Percentiles rank a stretch among this genome's conserved stretches.
These are phyloP conservation scores for Cenococcum geophilum DNA, from an alignment of 495 filamentous ascomycete genomes.

Conservation along the genomic window DNA sequence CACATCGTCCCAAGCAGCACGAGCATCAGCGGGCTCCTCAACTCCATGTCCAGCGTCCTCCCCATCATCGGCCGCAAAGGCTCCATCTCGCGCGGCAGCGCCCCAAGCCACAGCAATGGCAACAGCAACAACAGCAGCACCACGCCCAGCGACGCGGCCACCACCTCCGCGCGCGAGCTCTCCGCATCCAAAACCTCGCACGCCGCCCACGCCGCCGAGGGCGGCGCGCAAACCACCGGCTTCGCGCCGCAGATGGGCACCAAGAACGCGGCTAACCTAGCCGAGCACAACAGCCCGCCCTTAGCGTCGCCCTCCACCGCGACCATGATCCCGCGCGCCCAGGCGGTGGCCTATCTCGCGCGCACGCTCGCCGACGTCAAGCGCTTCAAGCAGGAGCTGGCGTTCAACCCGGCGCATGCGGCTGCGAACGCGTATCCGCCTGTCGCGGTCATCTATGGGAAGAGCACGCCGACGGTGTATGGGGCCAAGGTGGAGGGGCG, in stretches of 20 bases:
- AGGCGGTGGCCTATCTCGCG: slow-evolving; percentile 64
- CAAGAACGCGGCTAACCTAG: slow-evolving; percentile 30
- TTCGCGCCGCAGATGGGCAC: slow-evolving; percentile 27
- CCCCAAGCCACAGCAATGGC: too few relatives aligned
- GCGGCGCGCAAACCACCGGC: slow-evolving; percentile 2
- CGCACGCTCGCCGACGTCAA: slow-evolving; percentile 68
- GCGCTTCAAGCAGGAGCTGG: slow-evolving; percentile 67
- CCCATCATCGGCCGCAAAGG: slow-evolving; percentile 28
- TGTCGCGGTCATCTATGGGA: slow-evolving; percentile 78
- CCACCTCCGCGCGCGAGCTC: not conserved
- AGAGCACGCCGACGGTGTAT: slow-evolving; percentile 76
- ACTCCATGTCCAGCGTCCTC: slow-evolving; percentile 36
- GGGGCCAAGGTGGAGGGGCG: slow-evolving; percentile 63
- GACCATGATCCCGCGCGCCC: slow-evolving; percentile 44
- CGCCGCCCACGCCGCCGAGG: slow-evolving; percentile 4
- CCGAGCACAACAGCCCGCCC: slow-evolving; percentile 33
- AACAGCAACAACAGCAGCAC: not conserved
- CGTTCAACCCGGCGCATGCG: slow-evolving; percentile 54
- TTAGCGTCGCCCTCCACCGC: slow-evolving; percentile 39
- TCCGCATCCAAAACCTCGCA: slow-evolving; percentile 8
- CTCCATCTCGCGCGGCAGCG: slow-evolving; percentile 20
- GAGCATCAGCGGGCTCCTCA: slow-evolving; percentile 40
- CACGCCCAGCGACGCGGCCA: slow-evolving; percentile 7
- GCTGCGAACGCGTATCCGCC: slow-evolving; percentile 69
- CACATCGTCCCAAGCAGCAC: slow-evolving; percentile 17